Conservation (phyloP, 2,329 filamentous ascomycete species). For the Verticillium alfalfae region DNA sequence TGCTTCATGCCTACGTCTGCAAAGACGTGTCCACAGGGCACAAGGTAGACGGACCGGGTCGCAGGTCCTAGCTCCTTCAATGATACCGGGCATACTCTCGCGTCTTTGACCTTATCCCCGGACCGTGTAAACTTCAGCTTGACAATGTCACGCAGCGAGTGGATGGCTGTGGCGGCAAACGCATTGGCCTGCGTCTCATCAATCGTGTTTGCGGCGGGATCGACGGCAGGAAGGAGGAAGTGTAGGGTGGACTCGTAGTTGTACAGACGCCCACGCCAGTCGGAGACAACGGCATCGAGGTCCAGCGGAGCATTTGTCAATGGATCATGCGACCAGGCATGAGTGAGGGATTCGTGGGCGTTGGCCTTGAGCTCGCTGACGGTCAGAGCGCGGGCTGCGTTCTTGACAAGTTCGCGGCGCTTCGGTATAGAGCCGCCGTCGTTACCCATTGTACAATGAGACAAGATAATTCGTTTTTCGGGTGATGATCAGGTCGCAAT, state of each 20-base stretch:
- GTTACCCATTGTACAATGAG: constrained; percentile 73
- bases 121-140: constrained; percentile 65
- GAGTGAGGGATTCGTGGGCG: constrained; percentile 75
- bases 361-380: constrained; percentile 85
- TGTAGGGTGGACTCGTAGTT: constrained; percentile 86
- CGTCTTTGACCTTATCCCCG: constrained; percentile 38
- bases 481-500: background rate
- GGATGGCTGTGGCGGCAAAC: constrained; percentile 56
- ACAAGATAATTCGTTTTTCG: background rate
- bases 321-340: constrained; percentile 83
- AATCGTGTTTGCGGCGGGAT: constrained; percentile 19
- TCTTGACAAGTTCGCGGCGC: constrained; percentile 91
- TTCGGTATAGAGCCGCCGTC: constrained; percentile 96
- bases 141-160: constrained; percentile 77
- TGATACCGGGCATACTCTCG: constrained; percentile 81
- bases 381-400: constrained; percentile 77
- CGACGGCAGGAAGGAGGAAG: constrained; percentile 42
- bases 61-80: constrained; percentile 77
- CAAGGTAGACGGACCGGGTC: constrained; percentile 78
- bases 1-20: constrained; percentile 80
- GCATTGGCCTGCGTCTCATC: constrained; percentile 21
- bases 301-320: constrained; percentile 74
- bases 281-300: constrained; percentile 70
- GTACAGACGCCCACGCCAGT: constrained; percentile 79
- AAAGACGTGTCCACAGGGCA: constrained; percentile 94